These are phyloP conservation scores for Elsinoe perseae DNA, from an alignment of 2,329 filamentous ascomycete genomes.

Conservation along the genomic window DNA sequence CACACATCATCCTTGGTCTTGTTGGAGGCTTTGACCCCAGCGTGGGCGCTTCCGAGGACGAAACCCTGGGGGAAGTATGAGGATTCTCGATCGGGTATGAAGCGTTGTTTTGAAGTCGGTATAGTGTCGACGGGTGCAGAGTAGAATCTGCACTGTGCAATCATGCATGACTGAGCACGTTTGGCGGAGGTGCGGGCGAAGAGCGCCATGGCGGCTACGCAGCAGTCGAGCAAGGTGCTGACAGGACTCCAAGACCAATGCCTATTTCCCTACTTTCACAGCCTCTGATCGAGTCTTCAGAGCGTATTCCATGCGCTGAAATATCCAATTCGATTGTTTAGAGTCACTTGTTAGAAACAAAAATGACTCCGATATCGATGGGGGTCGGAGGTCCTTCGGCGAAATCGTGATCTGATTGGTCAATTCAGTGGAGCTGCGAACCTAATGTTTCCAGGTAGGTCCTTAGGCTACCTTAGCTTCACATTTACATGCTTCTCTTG, in stretches of 20 bases:
- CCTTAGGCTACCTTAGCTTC: too few species aligned
- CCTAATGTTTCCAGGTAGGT: background rate
- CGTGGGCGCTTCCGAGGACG: slow-evolving; percentile 74
- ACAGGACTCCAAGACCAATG: too few species aligned
- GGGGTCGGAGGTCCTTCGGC: slow-evolving; percentile 5
- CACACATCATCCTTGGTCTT: slow-evolving; percentile 86
- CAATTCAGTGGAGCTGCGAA: background rate
- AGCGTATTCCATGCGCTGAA: background rate
- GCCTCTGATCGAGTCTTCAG: too few species aligned
- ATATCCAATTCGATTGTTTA: background rate
- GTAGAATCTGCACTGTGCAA: slow-evolving; percentile 44
- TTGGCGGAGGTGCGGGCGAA: slow-evolving; percentile 16
- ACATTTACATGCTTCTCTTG: too few species aligned
- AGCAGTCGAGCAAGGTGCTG: background rate
- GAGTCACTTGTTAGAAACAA: background rate
- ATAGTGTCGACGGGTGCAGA: slow-evolving; percentile 54
- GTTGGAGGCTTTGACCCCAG: slow-evolving; percentile 89
- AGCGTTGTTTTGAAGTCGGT: slow-evolving; percentile 78
- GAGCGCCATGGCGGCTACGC: background rate
- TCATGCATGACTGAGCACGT: slow-evolving; percentile 23
- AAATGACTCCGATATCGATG: slow-evolving; percentile 7
- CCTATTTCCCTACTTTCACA: too few species aligned
- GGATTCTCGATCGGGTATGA: slow-evolving; percentile 73
- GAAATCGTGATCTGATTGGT: slow-evolving; percentile 10
- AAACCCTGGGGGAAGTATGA: slow-evolving; percentile 75